These are phyloP conservation scores for Talaromyces sp. DNA, from an alignment of 2,329 filamentous ascomycete species.

Conservation along the genomic window DNA sequence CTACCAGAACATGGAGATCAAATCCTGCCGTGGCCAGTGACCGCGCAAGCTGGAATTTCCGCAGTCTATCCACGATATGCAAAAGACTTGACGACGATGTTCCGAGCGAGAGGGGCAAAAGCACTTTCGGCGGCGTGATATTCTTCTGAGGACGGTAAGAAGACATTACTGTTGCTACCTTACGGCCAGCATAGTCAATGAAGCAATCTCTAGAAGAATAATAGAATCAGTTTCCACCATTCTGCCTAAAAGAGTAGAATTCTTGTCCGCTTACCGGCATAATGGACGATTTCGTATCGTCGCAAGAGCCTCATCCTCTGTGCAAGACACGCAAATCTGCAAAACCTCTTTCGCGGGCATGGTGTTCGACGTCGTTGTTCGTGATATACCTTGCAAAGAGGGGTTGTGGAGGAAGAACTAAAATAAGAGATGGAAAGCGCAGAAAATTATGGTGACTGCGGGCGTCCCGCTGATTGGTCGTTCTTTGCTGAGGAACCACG, in stretches of 20 bases:
- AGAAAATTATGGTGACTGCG: constrained; percentile 15
- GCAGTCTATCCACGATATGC: constrained; percentile 68
- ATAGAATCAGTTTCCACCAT: background rate
- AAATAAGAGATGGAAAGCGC: background rate
- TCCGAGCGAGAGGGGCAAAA: constrained; percentile 80
- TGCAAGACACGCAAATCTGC: constrained; percentile 56
- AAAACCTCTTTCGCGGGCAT: constrained; percentile 33
- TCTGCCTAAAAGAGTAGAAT: background rate
- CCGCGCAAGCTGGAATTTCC: constrained; percentile 61
- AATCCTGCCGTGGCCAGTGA: constrained; percentile 62
- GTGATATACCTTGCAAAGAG: background rate
- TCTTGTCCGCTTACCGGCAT: constrained; percentile 50
- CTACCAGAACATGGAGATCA: constrained; percentile 50
- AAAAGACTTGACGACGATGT: constrained; percentile 74
- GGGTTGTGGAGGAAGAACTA: background rate
- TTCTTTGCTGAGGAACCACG: constrained; percentile 1
- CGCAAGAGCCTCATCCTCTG: constrained; percentile 47
- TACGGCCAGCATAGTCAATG: constrained; percentile 69
- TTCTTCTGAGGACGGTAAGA: constrained; percentile 52
- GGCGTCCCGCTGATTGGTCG: constrained; percentile 15
- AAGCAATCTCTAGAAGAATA: constrained; percentile 63
- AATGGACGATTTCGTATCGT: constrained; percentile 57
- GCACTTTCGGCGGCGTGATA: constrained; percentile 51
- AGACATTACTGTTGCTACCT: constrained; percentile 74
- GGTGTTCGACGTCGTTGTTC: background rate